These are phyloP conservation scores for Dimargaris verticillata DNA, from an alignment of 192 early-diverging fungal species.

Conservation along the genomic window DNA sequence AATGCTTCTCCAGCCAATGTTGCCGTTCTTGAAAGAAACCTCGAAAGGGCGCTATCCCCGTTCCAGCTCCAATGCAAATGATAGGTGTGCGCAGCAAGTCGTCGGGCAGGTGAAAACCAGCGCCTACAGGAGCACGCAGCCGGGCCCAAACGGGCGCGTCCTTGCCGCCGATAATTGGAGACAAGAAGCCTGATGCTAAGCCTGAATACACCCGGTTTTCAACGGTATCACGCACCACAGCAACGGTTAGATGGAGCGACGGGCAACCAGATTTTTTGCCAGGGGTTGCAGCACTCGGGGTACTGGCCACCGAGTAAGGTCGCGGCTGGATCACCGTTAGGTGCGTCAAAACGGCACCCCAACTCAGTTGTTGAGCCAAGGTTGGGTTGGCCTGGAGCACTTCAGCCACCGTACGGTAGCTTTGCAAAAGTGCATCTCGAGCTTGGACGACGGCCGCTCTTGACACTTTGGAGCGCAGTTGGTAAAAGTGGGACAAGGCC, in stretches of 20 bases:
- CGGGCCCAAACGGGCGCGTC: background rate
- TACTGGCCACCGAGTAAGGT: background rate
- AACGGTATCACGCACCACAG: constrained; percentile 3
- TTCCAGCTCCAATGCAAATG: constrained; percentile 82
- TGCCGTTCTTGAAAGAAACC: constrained; percentile 72
- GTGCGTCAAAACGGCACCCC: background rate
- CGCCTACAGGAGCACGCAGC: background rate
- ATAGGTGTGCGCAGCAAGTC: constrained; percentile 37
- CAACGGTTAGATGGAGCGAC: constrained; percentile 2
- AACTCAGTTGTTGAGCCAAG: background rate
- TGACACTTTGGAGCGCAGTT: background rate
- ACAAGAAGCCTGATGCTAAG: background rate
- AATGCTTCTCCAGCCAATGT: constrained; percentile 21
- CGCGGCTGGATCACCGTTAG: background rate
- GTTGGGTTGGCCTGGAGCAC: background rate
- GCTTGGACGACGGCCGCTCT: background rate
- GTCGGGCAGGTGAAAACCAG: background rate
- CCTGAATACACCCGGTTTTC: constrained; percentile 4
- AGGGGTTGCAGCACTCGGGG: background rate
- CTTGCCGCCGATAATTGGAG: background rate
- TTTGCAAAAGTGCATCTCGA: background rate
- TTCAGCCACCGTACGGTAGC: constrained; percentile 3
- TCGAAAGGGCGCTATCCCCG: constrained; percentile 88
- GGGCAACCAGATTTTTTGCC: no score
- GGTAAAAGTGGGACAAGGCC: no score